phyloP scores from a whole-genome alignment of 495 filamentous ascomycete genomes.

The Neurospora sp. region DNA sequence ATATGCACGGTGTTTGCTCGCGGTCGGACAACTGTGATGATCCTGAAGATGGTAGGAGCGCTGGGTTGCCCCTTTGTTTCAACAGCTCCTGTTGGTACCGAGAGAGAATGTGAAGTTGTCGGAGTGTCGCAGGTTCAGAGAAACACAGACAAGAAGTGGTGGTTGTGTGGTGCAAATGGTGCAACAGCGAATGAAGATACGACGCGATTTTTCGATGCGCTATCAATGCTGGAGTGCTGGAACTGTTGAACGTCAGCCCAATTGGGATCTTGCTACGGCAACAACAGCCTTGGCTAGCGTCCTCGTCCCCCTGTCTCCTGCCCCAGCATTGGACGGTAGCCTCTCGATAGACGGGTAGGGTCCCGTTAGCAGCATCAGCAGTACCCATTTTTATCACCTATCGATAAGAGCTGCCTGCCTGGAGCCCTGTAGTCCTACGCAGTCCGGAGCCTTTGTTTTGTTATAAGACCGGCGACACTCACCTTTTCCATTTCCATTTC shows the following conservation, averaged over 20 bases:
- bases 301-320: background rate
- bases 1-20: background rate
- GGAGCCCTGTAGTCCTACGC: background rate
- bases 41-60: background rate
- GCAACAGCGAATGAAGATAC: background rate
- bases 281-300: background rate
- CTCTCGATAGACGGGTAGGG: background rate
- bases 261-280: background rate
- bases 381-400: too few relatives aligned
- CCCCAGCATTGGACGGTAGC: background rate
- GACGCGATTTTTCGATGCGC: background rate
- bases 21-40: background rate
- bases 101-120: background rate
- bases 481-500: background rate
- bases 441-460: background rate
- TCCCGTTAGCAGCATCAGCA: background rate
- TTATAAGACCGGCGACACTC: background rate
- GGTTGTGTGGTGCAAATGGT: background rate
- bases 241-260: background rate
- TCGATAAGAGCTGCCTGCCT: background rate
- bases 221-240: background rate
- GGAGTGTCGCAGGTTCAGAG: background rate
- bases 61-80: background rate
- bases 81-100: background rate
- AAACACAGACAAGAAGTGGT: background rate